A percentile compares a stretch with the other conserved stretches of the same genome.
Conservation (phyloP, 169 alveolate species). For the Cryptosporidium andersoni region DNA sequence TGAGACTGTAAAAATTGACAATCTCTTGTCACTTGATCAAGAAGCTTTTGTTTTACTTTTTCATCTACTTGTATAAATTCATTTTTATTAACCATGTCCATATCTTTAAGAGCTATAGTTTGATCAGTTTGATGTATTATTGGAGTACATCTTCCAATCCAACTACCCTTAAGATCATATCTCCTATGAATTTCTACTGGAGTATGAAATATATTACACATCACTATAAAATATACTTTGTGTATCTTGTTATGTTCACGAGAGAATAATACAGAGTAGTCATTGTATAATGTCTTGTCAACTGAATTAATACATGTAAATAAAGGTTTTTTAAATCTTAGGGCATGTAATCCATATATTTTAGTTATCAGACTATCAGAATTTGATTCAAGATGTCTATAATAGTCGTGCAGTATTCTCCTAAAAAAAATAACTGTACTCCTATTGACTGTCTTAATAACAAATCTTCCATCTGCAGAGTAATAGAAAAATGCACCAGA, state of each 20-base stretch:
- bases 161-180: constrained; percentile 91
- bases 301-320: constrained; percentile 14
- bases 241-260: constrained; percentile 70
- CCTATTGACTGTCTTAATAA: constrained; percentile 75
- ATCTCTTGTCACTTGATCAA: constrained; percentile 82
- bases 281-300: constrained; percentile 6
- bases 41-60: constrained; percentile 75
- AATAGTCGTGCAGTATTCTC: constrained; percentile 73
- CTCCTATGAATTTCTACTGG: constrained; percentile 88
- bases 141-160: constrained; percentile 87
- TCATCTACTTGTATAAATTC: constrained; percentile 80
- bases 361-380: constrained; percentile 84
- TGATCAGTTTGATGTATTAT: constrained; percentile 81
- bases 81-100: constrained; percentile 81
- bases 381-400: constrained; percentile 74
- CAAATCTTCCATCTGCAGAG: constrained; percentile 89
- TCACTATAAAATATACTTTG: constrained; percentile 92
- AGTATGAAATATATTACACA: constrained; percentile 95
- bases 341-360: constrained; percentile 90
- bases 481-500: constrained; percentile 96
- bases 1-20: constrained; percentile 81
- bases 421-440: constrained; percentile 76
- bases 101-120: constrained; percentile 89
- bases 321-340: constrained; percentile 80
- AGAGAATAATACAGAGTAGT: constrained; percentile 9